Percentiles rank a stretch among this genome's conserved stretches.
Conservation (phyloP, 176 grass and related monocot genomes). For the maize (Zea mays) region Zm-B73-REFERENCE-NAM-5.0 NC_050096.1:44343001-44343500, state of each 20-base stretch:
- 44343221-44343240: conserved; percentile 44
- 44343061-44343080: conserved; percentile 73
- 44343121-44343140: conserved; percentile 84
- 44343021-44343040: conserved; percentile 83
- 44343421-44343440: no score
- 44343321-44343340: background rate
- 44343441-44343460: no score
- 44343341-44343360: conserved; percentile 49
- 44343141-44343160: conserved; percentile 25
- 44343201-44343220: conserved; percentile 44
- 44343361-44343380: conserved; percentile 10
- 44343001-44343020: conserved; percentile 72
- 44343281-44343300: conserved; percentile 45
- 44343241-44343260: conserved; percentile 30
- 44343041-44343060: conserved; percentile 84
- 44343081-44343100: conserved; percentile 79
- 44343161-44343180: conserved; percentile 24
- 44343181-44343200: conserved; percentile 38
- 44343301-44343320: conserved; percentile 35
- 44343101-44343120: conserved; percentile 85
- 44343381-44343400: conserved; percentile 41
- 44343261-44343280: conserved; percentile 36
- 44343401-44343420: no score
- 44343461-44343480: no score
- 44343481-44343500: no score